Percentiles rank a stretch among this genome's conserved stretches.
Conservation (phyloP, 2,329 filamentous ascomycete genomes). For the Herpotrichia juniperi region DNA sequence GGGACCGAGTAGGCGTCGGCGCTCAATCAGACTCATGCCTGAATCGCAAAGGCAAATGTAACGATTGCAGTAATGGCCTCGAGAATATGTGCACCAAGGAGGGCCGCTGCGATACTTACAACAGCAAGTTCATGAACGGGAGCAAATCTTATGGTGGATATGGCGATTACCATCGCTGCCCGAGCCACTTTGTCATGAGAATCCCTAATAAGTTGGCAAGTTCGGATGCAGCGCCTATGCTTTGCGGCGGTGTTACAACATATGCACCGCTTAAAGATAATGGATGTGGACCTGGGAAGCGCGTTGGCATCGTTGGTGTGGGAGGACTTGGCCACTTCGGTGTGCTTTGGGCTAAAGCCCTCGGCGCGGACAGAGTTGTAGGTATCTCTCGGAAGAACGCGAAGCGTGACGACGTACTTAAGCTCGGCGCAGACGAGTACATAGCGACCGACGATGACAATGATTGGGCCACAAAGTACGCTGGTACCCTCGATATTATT, state of each 20-base stretch:
- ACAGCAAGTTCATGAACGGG: constrained; percentile 60
- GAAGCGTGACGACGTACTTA: constrained; percentile 68
- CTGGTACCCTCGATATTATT: constrained; percentile 44
- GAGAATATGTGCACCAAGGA: constrained; percentile 43
- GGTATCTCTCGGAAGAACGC: constrained; percentile 66
- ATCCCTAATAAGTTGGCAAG: constrained; percentile 48
- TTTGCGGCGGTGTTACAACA: constrained; percentile 52
- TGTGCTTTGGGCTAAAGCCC: constrained; percentile 73
- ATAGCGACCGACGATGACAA: constrained; percentile 50
- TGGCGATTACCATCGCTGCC: constrained; percentile 57
- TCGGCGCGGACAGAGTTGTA: constrained; percentile 74
- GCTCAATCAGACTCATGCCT: constrained; percentile 49
- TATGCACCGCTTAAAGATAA: constrained; percentile 50
- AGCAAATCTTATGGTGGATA: constrained; percentile 68
- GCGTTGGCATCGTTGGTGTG: constrained; percentile 70
- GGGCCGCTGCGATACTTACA: constrained; percentile 65
- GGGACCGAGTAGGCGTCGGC: constrained; percentile 64
- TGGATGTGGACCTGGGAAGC: constrained; percentile 48
- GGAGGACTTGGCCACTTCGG: constrained; percentile 70
- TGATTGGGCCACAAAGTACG: constrained; percentile 44
- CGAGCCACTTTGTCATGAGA: constrained; percentile 53
- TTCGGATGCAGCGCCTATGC: constrained; percentile 50
- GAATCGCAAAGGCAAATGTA: constrained; percentile 48
- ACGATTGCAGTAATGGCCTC: constrained; percentile 53
- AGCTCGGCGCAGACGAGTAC: constrained; percentile 65